Percentiles rank a stretch among this genome's conserved stretches.
Conservation (phyloP, 192 early-diverging fungal species). For the Rhizoclosmatium globosum region DNA sequence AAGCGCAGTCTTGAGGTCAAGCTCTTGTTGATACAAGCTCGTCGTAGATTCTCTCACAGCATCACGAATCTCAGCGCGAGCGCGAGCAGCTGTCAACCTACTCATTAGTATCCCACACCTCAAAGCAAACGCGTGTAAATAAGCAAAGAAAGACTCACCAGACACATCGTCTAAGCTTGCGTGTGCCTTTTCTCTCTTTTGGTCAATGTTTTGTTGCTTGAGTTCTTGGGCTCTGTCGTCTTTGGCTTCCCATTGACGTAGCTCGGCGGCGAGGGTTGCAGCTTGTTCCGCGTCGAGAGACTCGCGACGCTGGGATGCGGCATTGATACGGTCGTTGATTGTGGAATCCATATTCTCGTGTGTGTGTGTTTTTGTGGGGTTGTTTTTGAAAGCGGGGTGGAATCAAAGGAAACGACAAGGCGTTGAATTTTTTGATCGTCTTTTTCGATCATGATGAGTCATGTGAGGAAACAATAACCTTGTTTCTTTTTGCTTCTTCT, state of each 20-base stretch:
- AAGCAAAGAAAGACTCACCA: background rate
- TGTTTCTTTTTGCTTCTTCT: background rate
- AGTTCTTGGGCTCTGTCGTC: background rate
- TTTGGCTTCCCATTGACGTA: background rate
- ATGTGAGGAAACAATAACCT: background rate
- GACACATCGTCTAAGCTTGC: slow-evolving; percentile 4
- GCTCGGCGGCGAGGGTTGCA: background rate
- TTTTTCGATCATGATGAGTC: background rate
- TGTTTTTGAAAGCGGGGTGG: background rate
- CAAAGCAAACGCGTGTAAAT: background rate
- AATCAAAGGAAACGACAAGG: too few relatives aligned
- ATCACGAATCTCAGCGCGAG: slow-evolving; percentile 1
- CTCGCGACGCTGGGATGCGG: background rate
- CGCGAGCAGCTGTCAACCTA: background rate
- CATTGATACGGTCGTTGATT: slow-evolving; percentile 1
- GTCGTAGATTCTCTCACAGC: background rate
- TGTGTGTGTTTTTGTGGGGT: background rate
- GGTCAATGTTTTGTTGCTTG: background rate
- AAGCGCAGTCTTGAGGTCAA: background rate
- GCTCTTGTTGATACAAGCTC: background rate
- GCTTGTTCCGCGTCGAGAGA: background rate
- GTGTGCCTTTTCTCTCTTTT: slow-evolving; percentile 12
- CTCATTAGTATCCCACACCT: background rate
- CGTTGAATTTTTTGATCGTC: background rate
- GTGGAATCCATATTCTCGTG: background rate